A percentile compares a stretch with the other conserved stretches of the same genome.
Conservation (phyloP, 2,329 filamentous ascomycete genomes). For the Phyllosticta paracitricarpa region DNA sequence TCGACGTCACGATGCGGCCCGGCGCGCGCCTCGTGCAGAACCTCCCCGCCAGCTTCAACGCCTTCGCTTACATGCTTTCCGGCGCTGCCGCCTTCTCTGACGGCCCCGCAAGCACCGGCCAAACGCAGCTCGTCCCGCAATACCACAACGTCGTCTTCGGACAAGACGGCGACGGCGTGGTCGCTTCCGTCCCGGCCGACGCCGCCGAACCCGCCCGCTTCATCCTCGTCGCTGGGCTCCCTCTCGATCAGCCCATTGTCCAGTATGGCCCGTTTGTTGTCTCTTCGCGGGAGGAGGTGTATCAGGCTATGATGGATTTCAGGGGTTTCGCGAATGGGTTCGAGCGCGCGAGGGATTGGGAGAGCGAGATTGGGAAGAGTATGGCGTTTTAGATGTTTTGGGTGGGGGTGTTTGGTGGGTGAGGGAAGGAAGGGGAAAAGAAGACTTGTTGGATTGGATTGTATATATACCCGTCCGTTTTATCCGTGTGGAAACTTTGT, state of each 20-base stretch:
- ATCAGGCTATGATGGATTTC: slow-evolving; percentile 55
- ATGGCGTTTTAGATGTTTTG: slow-evolving; percentile 37
- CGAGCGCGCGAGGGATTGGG: slow-evolving; percentile 43
- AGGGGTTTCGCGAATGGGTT: slow-evolving; percentile 25
- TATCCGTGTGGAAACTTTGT: too few relatives aligned
- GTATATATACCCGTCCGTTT: too few relatives aligned
- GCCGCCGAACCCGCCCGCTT: slow-evolving; percentile 51
- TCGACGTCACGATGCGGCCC: slow-evolving; percentile 72
- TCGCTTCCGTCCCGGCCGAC: slow-evolving; percentile 56
- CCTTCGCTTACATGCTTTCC: slow-evolving; percentile 77
- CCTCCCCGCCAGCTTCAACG: slow-evolving; percentile 74
- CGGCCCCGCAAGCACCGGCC: slow-evolving; percentile 28
- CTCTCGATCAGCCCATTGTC: slow-evolving; percentile 45
- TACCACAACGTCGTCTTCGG: slow-evolving; percentile 90
- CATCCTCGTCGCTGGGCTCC: slow-evolving; percentile 68
- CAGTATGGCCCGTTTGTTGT: slow-evolving; percentile 36
- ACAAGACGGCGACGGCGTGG: slow-evolving; percentile 63
- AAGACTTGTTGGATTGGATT: too few relatives aligned
- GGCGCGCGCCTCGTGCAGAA: slow-evolving; percentile 68
- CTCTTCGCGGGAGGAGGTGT: slow-evolving; percentile 74
- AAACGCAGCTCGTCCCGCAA: slow-evolving; percentile 42
- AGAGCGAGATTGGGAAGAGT: slow-evolving; percentile 75
- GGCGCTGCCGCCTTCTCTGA: slow-evolving; percentile 58
- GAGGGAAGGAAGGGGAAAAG: too few relatives aligned
- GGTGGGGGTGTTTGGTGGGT: too few relatives aligned